Evolutionary conservation across 768 basidiomycete species (phyloP).

Genomic region (Dendrothele bispora): DNA sequence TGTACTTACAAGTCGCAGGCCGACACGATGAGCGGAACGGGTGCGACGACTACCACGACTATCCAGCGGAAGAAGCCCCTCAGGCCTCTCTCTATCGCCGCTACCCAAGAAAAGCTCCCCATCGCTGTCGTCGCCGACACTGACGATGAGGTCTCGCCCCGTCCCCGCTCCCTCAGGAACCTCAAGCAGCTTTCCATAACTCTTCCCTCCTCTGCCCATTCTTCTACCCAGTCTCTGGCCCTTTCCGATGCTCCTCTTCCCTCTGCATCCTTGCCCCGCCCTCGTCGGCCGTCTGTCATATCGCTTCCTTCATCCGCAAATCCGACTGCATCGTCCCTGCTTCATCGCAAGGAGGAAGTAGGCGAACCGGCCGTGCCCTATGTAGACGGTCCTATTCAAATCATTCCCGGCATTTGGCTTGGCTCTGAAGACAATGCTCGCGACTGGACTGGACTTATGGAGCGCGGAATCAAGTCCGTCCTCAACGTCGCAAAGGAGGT

Average conservation of each 20-base stretch:
- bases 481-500: slow-evolving; percentile 96
- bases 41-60: too few relatives aligned
- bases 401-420: slow-evolving; percentile 85
- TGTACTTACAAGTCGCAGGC: too few relatives aligned
- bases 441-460: slow-evolving; percentile 70
- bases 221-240: slow-evolving; percentile 48
- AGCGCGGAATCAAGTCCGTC: slow-evolving; percentile 74
- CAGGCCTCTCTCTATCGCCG: background rate
- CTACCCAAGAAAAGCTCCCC: slow-evolving; percentile 11
- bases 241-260: slow-evolving; percentile 31
- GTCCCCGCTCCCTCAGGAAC: slow-evolving; percentile 54
- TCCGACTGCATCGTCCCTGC: slow-evolving; percentile 45
- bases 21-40: too few relatives aligned
- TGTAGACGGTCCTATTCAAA: slow-evolving; percentile 75
- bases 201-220: slow-evolving; percentile 60
- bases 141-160: slow-evolving; percentile 43
- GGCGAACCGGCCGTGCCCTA: slow-evolving; percentile 68
- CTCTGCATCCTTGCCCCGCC: slow-evolving; percentile 31
- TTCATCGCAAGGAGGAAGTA: slow-evolving; percentile 68
- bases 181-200: slow-evolving; percentile 77
- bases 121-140: slow-evolving; percentile 55
- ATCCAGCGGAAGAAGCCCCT: too few relatives aligned
- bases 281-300: slow-evolving; percentile 67
- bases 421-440: slow-evolving; percentile 91
- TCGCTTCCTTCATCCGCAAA: slow-evolving; percentile 64